Percentiles rank a stretch among this genome's conserved stretches.
Evolutionary conservation across 2,329 filamentous ascomycete genomes (phyloP).

Genomic region (Chaetomium sp.): DNA sequence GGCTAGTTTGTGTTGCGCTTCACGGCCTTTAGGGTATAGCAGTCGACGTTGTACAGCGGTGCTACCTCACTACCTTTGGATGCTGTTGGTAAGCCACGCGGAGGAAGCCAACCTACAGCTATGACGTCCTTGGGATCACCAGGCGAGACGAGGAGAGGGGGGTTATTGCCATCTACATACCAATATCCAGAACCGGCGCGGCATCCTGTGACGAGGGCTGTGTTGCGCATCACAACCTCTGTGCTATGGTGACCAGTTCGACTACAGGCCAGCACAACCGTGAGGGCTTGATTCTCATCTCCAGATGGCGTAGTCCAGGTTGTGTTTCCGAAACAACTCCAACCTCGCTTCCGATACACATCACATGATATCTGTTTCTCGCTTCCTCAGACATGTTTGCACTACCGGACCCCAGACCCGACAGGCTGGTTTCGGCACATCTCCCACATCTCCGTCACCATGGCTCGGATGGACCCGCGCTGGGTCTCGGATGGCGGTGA

Average conservation of each 20-base stretch:
- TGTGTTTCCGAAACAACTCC: neutral
- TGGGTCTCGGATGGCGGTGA: neutral
- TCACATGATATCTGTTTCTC: slow-evolving; percentile 5
- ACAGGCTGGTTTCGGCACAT: neutral
- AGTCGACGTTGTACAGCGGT: neutral
- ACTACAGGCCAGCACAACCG: neutral
- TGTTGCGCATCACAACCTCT: neutral
- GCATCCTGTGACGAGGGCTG: neutral
- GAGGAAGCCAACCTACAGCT: neutral
- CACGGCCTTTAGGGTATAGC: neutral
- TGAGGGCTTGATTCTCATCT: neutral
- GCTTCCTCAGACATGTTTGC: neutral
- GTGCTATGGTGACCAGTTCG: neutral
- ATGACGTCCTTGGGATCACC: neutral
- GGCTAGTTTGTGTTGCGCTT: neutral
- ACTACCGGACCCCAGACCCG: neutral
- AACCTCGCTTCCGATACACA: neutral
- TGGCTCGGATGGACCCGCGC: neutral
- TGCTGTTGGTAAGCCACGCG: neutral
- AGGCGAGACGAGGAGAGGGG: neutral
- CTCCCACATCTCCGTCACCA: neutral
- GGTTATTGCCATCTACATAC: neutral
- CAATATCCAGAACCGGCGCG: neutral
- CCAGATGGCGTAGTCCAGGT: neutral
- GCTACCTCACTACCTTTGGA: neutral